Evolutionary conservation across 2,329 filamentous ascomycete genomes (phyloP), one percentile per base, ranked within the genome.

Genomic region (Camillea tinctor): DNA sequence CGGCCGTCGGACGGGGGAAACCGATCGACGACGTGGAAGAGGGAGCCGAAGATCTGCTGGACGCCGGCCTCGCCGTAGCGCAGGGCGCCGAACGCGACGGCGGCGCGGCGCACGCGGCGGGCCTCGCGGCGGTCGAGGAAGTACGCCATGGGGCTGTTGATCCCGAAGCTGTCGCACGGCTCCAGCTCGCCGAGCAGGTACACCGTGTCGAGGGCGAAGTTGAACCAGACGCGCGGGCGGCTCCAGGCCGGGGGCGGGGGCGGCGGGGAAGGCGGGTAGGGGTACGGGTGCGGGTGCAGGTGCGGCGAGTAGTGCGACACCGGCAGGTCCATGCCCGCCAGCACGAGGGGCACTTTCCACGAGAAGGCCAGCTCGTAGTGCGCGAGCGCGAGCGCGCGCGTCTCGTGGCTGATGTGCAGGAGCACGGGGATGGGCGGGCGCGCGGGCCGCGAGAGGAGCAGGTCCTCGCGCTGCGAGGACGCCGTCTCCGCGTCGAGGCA

Each of bases 11-110:
- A 30, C 4, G 60, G 21, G 23, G 60, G 20, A 57, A 82, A 82
- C 22, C 77, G 74, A 63, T 82, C 80, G 50, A 80, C 73, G 50
- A 82, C 72, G 60, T 82, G 79, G 69, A 80, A 82, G 54, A 83
- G 71, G 21, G 75, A 74, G 8, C 77, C 77, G 62, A 82, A 82
- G 54, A 82, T 76, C 65, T 79, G 75, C 60, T 80, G 79, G 8
- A 72, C 71, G 62, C 76, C 77, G 54, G 76, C 72, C 53, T 75
- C 72, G 54, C 77, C 76, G 59, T 79, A 77, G 22, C 75, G 73
- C 59, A 83, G 72, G 66, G 80, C 79, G 26, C 72, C 69, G 57
- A 81, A 80, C 1, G 77, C 72, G 59, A 79, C 76, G 4, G 77
- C 80, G 6, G 81, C 72, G 63, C 77, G 74, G 22, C 74, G 70